Percentiles rank a stretch among this genome's conserved stretches.
phyloP scores from a whole-genome alignment of 495 filamentous ascomycete species.

The Neurospora cerealis region DNA sequence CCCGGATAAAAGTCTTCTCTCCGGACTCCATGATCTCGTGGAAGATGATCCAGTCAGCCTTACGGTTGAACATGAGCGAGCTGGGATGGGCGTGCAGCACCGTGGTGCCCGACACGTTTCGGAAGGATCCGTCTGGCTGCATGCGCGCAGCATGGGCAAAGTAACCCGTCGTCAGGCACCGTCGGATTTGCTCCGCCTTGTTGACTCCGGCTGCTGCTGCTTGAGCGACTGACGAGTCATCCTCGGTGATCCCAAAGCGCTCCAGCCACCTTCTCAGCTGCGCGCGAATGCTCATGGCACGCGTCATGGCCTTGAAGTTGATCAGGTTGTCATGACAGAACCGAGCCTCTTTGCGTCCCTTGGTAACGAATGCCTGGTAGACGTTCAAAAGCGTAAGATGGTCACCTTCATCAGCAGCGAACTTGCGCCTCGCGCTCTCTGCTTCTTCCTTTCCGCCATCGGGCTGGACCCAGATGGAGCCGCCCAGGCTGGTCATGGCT shows the following conservation, averaged over 20 bases:
- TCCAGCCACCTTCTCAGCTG: constrained; percentile 85
- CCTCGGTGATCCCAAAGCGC: constrained; percentile 64
- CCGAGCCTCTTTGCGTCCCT: constrained; percentile 70
- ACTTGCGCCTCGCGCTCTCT: constrained; percentile 68
- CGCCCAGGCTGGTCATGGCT: constrained; percentile 84
- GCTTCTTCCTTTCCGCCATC: constrained; percentile 62
- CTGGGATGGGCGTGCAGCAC: constrained; percentile 83
- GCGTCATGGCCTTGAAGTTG: constrained; percentile 72
- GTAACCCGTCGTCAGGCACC: constrained; percentile 84
- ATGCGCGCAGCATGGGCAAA: constrained; percentile 95
- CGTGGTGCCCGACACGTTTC: constrained; percentile 61
- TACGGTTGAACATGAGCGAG: constrained; percentile 93
- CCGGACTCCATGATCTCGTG: constrained; percentile 91
- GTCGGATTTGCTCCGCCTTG: constrained; percentile 62
- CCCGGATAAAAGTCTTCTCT: constrained; percentile 81
- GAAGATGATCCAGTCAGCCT: constrained; percentile 96
- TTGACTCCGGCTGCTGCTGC: constrained; percentile 12
- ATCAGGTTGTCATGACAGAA: constrained; percentile 83
- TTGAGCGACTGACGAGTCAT: constrained; percentile 36
- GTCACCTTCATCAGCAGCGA: constrained; percentile 89
- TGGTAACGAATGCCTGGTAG: constrained; percentile 82
- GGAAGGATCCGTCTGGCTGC: constrained; percentile 89
- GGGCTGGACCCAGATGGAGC: constrained; percentile 71
- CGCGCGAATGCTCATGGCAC: constrained; percentile 76
- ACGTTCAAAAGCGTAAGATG: constrained; percentile 91